Base-by-base conservation (phyloP, 495 filamentous ascomycete species). In the Aspergillus carlsbadensis region DNA sequence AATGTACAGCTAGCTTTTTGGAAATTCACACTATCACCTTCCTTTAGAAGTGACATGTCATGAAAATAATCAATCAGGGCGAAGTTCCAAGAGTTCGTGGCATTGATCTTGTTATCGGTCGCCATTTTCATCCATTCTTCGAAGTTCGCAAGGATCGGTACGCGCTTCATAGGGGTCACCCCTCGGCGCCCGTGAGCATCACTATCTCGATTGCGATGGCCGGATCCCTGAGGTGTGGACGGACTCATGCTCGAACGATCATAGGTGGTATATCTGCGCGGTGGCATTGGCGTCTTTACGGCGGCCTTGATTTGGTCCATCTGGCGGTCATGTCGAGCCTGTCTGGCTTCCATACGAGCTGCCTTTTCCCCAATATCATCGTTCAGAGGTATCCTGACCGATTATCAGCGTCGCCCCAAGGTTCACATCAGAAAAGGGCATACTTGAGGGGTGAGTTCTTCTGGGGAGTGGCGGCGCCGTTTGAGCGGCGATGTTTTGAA, bases 61-160 rank as follows among this genome's bases (percentile, higher is more conserved):
- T 99, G 92, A 66, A 99, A 99, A 70, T 99, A 99, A 70, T 99
- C 94, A 67, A 99, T 99, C 6, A 99, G 82, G 2, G 94, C 94
- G 71, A 99, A 97, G 65, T 98, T 97, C 94, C 94, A 99, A 15
- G 94, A 97, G 70, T 99, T 99, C 21, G 89, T 85, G 39, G 94
- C 95, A 67, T 98, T 99, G 75, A 99, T 99, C 80, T 99, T 99
- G 78, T 99, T 99, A 77, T 99, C 94, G 20, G 93, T 98, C 10
- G 95, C 95, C 90, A 98, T 92, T 82, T 98, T 99, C 95, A 99
- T 98, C 94, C 94, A 98, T 67, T 99, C 95, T 71, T 99, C 94
- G 65, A 98, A 99, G 72, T 98, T 98, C 49, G 95, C 95, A 49
- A 98, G 69, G 53, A 99, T 88, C 0, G 94, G 95, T 31, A 96